Base-by-base conservation (phyloP, 1,139 yeast genomes). In the Yamadazyma sp. region DNA sequence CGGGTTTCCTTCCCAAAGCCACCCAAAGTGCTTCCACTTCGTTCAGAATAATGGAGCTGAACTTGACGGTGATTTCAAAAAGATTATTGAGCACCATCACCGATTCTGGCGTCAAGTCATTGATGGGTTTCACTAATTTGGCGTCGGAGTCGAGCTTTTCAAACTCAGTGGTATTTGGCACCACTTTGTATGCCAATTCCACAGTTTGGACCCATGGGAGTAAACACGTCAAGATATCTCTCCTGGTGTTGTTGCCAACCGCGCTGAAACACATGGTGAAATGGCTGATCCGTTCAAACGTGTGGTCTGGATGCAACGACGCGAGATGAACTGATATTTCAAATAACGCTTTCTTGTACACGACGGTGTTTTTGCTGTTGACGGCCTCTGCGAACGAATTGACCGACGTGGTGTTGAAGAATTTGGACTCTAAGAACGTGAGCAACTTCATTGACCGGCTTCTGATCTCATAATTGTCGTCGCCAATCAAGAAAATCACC, bases 11-110 rank as follows among this genome's bases (percentile, higher is more conserved):
- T 1, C 95, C 96, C 27, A 92, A 67, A 0, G 97, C 94, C 3
- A 86, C 88, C 99, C 99, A 94, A 27, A 92, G 62, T 0, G 95
- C 95, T 56, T 90, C 97, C 8, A 92, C 87, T 51, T 89, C 97
- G 51, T 84, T 84, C 34, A 87, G 86, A 50, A 87, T 79, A 12
- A 72, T 69, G 31, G 82, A 82, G 38, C 90, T 79, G 50, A 83
- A 86, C 40, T 80, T 79, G 31, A 88, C 80, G 0, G 97, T 87
- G 31, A 92, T 83, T 51, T 88, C 97, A 59, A 89, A 80, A 40
- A 92, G 62, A 50, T 90, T 92, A 44, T 77, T 80, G 48, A 92
- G 59, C 1, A 90, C 89, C 96, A 90, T 87, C 33, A 73, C 68
- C 1, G 92, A 80, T 9, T 75, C 59, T n/a, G 70, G 66, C 29